Base-by-base conservation (phyloP, 176 grass and related monocot species). In the Triticum turgidum region DNA sequence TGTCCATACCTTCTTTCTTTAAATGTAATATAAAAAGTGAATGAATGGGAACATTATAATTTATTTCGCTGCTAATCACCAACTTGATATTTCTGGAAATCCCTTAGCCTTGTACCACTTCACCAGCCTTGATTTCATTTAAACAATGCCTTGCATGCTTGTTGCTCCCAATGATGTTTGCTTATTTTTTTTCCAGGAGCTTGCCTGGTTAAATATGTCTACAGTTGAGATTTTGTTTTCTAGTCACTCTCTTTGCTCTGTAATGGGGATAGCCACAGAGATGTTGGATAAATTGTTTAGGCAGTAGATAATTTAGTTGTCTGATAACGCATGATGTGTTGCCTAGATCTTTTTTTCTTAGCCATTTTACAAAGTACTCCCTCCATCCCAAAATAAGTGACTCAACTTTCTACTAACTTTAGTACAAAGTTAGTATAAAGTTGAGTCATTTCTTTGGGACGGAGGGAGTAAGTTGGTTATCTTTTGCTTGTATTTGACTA, bases 131-230 rank as follows among this genome's bases (percentile, higher is more conserved):
- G 10, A 37, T 62, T 83, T 83, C 21, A 29, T 77, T 88, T 88
- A 4, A 38, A 27, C 38, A 27, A 7, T 38, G 20, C 27, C 47
- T 76, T 76, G 39, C 29, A 15, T 78, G 5, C 9, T 76, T 62
- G 27, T 62, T 69, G 42, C 65, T 47, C 24, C 65, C 61, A 20
- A 22, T 39, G 13, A n/a, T 29, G 45, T 69, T 68, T 78, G 24
- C 12, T 61, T 62, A 42, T 44, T 47, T 78, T 49, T 13, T 49
- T 20, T 61, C 83, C 75, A 51, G 73, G 12, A 38, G 27, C 38
- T 76, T 87, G 54, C 42, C 58, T 78, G 51, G 35, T 69, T 77
- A 39, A 67, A 17, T 59, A 34, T 61, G 42, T 74, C 11, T 81
- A 54, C 2, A 42, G 74, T 61, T 33, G 11, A 52, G 17, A 33